Evolutionary conservation across 768 basidiomycete species (phyloP).

Genomic region (Mycena vitilis): DNA sequence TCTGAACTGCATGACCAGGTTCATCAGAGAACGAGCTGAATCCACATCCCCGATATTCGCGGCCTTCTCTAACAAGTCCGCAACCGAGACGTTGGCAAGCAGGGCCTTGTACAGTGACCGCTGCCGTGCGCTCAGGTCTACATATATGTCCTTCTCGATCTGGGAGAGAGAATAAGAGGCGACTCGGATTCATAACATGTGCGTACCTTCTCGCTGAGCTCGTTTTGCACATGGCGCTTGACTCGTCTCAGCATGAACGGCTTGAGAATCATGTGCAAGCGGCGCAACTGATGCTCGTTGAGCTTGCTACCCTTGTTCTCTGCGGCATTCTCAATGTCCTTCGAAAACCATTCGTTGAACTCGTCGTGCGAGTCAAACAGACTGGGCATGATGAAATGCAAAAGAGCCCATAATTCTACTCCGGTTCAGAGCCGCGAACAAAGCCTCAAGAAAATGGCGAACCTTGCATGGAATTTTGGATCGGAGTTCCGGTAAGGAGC

Average conservation of each 20-base stretch:
- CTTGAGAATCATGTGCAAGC: constrained; percentile 98
- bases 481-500: constrained; percentile 95
- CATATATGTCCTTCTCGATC: constrained; percentile 97
- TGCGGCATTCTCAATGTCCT: constrained; percentile 95
- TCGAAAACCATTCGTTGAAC: constrained; percentile 99
- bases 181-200: constrained; percentile 8
- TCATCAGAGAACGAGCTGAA: constrained; percentile 95
- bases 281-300: constrained; percentile 94
- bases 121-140: constrained; percentile 94
- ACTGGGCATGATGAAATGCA: constrained; percentile 99
- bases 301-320: constrained; percentile 93
- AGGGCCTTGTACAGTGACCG: constrained; percentile 90
- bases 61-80: constrained; percentile 94
- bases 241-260: constrained; percentile 99
- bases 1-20: constrained; percentile 99
- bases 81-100: constrained; percentile 92
- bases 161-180: constrained; percentile 45
- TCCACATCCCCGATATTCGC: constrained; percentile 91
- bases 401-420: constrained; percentile 94
- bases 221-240: constrained; percentile 99
- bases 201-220: constrained; percentile 94
- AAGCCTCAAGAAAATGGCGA: constrained; percentile 36
- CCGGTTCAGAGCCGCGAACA: constrained; percentile 28
- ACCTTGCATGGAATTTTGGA: constrained; percentile 99
- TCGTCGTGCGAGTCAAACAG: constrained; percentile 99